Evolutionary conservation across 2,329 filamentous ascomycete genomes (phyloP), one percentile per base, ranked within the genome.

Genomic region (Aspergillus persii): DNA sequence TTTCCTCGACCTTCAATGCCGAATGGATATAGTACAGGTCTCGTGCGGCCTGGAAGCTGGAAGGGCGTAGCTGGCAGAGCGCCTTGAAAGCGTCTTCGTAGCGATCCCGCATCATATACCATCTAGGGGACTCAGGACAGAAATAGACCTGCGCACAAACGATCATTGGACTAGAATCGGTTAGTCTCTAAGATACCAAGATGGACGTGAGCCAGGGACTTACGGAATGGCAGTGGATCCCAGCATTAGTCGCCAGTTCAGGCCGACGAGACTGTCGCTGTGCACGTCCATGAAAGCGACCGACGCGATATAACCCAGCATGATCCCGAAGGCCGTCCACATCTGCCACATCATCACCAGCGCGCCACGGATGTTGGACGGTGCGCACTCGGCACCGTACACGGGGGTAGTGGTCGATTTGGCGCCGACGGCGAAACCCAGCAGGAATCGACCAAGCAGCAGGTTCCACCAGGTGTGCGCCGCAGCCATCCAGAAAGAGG

Each of bases 221-320:
- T 41, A 41, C 26, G 85, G 84, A 1, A 89, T 79, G 63, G 89
- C 83, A 7, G 88, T 87, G 7, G 86, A 89, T 3, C 83, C 86
- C 68, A 91, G 82, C 85, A 89, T 89, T 33, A 90, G 77, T 33
- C 88, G 83, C 88, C 88, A 90, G 63, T 86, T 76, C 29, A 83
- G 79, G 27, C 36, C 36, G 36, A 41, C 36, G 4, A 41, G 36
- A 5, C 36, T 41, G 15, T 86, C 85, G 11, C 62, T 53, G 5
- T 69, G 66, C 7, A 77, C 61, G 15, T 67, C 63, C 67, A 74
- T 74, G 61, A 82, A 80, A 8, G 78, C 79, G 26, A 82, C 77
- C 12, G 78, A 79, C 69, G 80, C 79, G 58, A 79, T 78, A 63
- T 80, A 80, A 7, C 80, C 80, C 11, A 82, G 63, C 76, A 78